Evolutionary conservation across 2,329 filamentous ascomycete species (phyloP).

Genomic region (Tetracladium maxilliforme): DNA sequence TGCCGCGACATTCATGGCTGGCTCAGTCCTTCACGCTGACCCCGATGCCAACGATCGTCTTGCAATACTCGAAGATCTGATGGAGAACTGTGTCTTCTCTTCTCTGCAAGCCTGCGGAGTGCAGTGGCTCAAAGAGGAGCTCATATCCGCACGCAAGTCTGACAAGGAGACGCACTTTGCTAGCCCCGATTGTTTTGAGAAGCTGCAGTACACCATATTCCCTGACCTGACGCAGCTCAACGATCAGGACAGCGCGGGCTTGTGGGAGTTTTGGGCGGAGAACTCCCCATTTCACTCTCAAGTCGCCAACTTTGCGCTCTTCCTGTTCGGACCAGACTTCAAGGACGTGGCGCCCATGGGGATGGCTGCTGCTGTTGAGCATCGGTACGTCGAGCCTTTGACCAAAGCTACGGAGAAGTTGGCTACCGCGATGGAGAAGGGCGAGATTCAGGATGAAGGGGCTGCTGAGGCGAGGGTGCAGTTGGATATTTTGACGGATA

Average conservation of each 20-base stretch:
- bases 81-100: constrained; percentile 51
- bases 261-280: constrained; percentile 35
- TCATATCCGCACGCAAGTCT: constrained; percentile 24
- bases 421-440: constrained; percentile 2
- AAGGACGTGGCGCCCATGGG: constrained; percentile 34
- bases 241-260: constrained; percentile 22
- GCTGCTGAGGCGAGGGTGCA: constrained; percentile 1
- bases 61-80: constrained; percentile 46
- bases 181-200: constrained; percentile 37
- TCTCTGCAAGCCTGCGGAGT: constrained; percentile 47
- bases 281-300: constrained; percentile 41
- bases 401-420: constrained; percentile 24
- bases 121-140: constrained; percentile 48
- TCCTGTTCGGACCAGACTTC: constrained; percentile 33
- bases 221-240: constrained; percentile 34
- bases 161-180: constrained; percentile 25
- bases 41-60: constrained; percentile 43
- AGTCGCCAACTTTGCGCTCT: constrained; percentile 44
- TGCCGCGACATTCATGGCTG: constrained; percentile 17
- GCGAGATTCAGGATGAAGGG: no score
- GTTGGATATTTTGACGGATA: no score
- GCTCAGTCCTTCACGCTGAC: constrained; percentile 31
- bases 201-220: constrained; percentile 46
- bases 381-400: constrained; percentile 42
- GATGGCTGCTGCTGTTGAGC: constrained; percentile 40